A percentile compares a stretch with the other conserved stretches of the same genome.
These are phyloP conservation scores for Neofusicoccum sp. DNA, from an alignment of 2,329 filamentous ascomycete species.

Conservation along the genomic window DNA sequence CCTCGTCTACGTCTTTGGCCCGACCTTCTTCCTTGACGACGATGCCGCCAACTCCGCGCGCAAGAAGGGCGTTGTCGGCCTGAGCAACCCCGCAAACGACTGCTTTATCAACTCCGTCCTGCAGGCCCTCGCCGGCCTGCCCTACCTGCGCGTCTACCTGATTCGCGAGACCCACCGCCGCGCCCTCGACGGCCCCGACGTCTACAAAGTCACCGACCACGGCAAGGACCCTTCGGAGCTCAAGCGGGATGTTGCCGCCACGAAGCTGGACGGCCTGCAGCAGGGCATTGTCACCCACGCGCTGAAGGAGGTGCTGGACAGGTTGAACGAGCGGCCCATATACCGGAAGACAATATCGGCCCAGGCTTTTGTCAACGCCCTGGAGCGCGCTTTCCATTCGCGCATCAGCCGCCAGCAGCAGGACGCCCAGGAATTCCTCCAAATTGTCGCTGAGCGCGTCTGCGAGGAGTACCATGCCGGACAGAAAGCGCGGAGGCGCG, in stretches of 20 bases:
- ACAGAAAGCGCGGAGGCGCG: constrained; percentile 67
- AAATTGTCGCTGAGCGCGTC: constrained; percentile 87
- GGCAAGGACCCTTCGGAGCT: constrained; percentile 45
- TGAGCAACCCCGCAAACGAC: constrained; percentile 85
- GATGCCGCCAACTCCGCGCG: constrained; percentile 64
- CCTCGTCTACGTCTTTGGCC: constrained; percentile 94
- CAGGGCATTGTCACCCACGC: constrained; percentile 81
- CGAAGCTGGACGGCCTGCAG: constrained; percentile 65
- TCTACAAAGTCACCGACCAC: constrained; percentile 68
- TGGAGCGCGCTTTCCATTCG: constrained; percentile 86
- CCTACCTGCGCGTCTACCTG: constrained; percentile 85
- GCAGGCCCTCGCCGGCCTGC: constrained; percentile 87
- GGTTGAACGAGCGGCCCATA: constrained; percentile 89
- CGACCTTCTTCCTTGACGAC: constrained; percentile 93
- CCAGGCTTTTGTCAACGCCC: constrained; percentile 75
- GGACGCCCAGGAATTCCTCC: constrained; percentile 95
- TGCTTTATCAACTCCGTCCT: constrained; percentile 88
- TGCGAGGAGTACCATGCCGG: constrained; percentile 94
- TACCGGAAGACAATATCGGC: constrained; percentile 93
- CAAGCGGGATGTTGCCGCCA: constrained; percentile 43
- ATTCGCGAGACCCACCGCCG: constrained; percentile 89
- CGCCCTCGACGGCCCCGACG: constrained; percentile 72
- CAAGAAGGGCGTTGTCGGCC: constrained; percentile 86
- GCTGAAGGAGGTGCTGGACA: constrained; percentile 89
- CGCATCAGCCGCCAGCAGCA: constrained; percentile 94